phyloP scores from a whole-genome alignment of 345 rosid species.

The Syzygium grande region DNA sequence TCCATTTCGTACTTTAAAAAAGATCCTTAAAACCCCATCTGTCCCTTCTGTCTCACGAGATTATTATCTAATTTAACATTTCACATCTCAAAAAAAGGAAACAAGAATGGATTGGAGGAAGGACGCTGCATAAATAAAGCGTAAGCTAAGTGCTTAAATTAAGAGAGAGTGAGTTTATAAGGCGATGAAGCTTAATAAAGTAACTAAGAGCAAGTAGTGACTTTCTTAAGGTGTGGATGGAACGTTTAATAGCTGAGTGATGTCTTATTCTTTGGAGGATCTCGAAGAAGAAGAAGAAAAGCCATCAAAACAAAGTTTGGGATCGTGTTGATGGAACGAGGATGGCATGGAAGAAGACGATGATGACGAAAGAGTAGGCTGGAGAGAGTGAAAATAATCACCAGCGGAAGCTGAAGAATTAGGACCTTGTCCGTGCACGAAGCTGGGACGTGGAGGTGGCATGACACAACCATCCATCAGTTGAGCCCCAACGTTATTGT shows the following conservation, averaged over 20 bases:
- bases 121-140: neutral
- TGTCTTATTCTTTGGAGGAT: neutral
- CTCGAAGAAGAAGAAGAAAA: neutral
- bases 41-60: neutral
- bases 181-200: neutral
- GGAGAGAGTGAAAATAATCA: neutral
- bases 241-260: neutral
- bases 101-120: neutral
- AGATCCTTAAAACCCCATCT: neutral
- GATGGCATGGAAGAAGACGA: neutral
- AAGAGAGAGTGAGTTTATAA: neutral
- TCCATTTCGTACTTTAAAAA: neutral
- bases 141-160: neutral
- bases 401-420: neutral
- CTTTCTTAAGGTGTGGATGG: neutral
- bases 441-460: neutral
- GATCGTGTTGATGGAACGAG: neutral
- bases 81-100: neutral
- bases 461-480: neutral
- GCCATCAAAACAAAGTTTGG: neutral
- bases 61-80: neutral
- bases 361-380: neutral
- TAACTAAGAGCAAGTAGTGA: neutral
- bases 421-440: neutral
- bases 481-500: neutral